Base-by-base conservation (phyloP, 164 flowering plant genomes). In the Nymphaea colorata region DNA sequence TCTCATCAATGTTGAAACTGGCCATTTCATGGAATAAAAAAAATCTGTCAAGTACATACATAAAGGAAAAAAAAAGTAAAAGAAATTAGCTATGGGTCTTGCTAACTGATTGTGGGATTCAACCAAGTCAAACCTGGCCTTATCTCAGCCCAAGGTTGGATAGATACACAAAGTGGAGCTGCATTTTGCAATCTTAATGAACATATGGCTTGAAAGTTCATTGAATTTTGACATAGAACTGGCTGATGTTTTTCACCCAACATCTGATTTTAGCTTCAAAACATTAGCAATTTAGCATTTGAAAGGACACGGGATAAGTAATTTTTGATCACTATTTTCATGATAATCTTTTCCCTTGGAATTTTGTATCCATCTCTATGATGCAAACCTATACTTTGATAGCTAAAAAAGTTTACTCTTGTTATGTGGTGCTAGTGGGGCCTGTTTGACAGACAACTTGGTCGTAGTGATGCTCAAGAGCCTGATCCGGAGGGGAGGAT, bases 401-500 rank as follows among this genome's bases (percentile, higher is more conserved):
- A 25, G 36, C 36, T 25, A 25, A 25, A 25, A 25, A 25, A 25
- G 36, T 25, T 25, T 25, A 25, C 36, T 1, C 14, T 63, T 51
- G 60, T 43, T 69, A 45, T 63, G n/a, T 45, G 41, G 42, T 41
- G 5, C 53, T 84, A 89, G 99, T 91, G 97, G 96, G 86, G 89
- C 15, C 79, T 87, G 79, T 91, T 94, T 66, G 99, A 94, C 53
- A 88, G 55, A 75, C 75, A 85, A 64, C 82, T 91, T 60, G 97
- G 99, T 63, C 83, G 97, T 67, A 44, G 80, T 3, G 98, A 94
- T 77, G 53, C 91, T 3, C 78, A 88, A 68, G 90, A 85, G 67
- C 87, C 96, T 43, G 99, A 91, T 79, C 97, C 95, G 63, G 99
- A 89, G 70, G 96, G 98, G 4, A 85, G 97, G 76, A 81, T 91